Conservation (phyloP, 176 grass and related monocot genomes). For the Chrysopogon serrulatus region DNA sequence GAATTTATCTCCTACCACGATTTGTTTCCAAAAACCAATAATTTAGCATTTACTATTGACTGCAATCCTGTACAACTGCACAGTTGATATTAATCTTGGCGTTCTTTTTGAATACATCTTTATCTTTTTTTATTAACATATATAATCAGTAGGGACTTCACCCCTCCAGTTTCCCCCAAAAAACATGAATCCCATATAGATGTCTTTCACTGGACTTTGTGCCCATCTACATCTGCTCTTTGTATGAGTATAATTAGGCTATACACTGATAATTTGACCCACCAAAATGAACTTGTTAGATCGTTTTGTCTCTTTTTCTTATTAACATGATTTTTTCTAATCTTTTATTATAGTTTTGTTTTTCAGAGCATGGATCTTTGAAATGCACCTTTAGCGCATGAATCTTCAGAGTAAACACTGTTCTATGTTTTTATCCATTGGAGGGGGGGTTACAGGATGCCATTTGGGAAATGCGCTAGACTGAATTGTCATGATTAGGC, state of each 20-base stretch:
- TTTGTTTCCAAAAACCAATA: neutral
- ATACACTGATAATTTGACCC: neutral
- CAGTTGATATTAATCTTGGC: neutral
- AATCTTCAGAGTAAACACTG: neutral
- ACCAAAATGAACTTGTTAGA: neutral
- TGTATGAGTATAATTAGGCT: neutral
- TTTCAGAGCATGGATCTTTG: neutral
- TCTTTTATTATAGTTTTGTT: neutral
- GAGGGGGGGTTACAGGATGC: too few relatives aligned
- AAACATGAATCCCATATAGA: neutral
- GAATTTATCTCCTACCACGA: too few relatives aligned
- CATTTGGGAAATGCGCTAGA: neutral
- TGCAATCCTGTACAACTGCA: neutral
- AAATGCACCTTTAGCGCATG: too few relatives aligned
- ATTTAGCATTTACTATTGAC: neutral
- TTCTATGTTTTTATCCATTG: too few relatives aligned
- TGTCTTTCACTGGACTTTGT: neutral
- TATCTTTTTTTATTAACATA: neutral
- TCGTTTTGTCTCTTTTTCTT: neutral
- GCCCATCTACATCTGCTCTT: neutral
- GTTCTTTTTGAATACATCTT: neutral
- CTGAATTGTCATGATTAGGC: neutral
- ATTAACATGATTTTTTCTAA: neutral
- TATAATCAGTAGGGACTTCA: neutral
- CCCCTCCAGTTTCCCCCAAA: neutral